phyloP scores from a whole-genome alignment of 1,139 yeast species.

The Geotrichum siamense region DNA sequence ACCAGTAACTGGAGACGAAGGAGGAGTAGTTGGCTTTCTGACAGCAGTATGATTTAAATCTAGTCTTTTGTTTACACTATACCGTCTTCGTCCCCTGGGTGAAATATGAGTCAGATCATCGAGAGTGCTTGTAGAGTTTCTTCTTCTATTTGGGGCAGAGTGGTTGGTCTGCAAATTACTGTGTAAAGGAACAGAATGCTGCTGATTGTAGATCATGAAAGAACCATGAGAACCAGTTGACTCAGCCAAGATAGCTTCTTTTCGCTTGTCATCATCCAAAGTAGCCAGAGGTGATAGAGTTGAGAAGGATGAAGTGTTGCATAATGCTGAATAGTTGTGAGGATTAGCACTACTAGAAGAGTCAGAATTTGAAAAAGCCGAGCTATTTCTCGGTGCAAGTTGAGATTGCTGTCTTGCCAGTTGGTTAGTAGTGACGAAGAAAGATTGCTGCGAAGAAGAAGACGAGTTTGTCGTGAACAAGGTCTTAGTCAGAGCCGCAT shows the following conservation, averaged over 20 bases:
- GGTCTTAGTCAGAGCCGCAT: constrained; percentile 34
- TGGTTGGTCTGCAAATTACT: background rate
- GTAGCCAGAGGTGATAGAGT: constrained; percentile 28
- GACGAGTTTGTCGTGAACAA: constrained; percentile 30
- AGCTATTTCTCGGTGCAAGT: constrained; percentile 25
- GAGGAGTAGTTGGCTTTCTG: constrained; percentile 12
- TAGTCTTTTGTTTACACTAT: constrained; percentile 2
- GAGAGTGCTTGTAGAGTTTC: constrained; percentile 3
- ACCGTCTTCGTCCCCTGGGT: constrained; percentile 4
- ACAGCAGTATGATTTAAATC: background rate
- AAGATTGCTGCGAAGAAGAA: constrained; percentile 25
- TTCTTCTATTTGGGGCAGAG: background rate
- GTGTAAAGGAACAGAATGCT: constrained; percentile 9
- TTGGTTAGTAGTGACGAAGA: constrained; percentile 38
- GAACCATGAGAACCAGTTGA: constrained; percentile 16
- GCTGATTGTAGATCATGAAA: constrained; percentile 19
- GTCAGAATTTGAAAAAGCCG: constrained; percentile 17
- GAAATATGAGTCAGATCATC: background rate
- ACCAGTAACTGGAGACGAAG: constrained; percentile 16
- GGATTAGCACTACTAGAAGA: constrained; percentile 15
- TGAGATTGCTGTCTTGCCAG: constrained; percentile 37
- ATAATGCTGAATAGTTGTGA: constrained; percentile 17
- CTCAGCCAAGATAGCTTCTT: constrained; percentile 22
- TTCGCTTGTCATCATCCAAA: constrained; percentile 31
- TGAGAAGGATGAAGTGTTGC: constrained; percentile 23